Base-by-base conservation (phyloP, 139 green algal genomes). In the Dunaliella sp. region DNA sequence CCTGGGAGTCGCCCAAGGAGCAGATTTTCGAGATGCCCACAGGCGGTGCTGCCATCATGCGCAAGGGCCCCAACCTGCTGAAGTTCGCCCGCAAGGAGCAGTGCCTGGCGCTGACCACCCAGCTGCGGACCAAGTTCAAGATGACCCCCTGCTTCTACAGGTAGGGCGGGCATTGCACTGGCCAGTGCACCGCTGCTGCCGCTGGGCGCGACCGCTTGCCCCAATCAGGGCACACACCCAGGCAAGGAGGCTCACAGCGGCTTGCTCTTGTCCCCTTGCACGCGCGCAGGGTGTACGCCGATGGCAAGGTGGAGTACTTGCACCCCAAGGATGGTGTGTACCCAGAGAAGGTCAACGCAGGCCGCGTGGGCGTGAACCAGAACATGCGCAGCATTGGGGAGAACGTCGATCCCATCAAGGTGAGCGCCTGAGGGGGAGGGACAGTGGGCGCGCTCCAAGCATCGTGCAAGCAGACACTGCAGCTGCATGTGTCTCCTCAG, bases 1-100 rank as follows among this genome's bases (percentile, higher is more conserved):
- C 96, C 32, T 99, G 97, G 97, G 94, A 98, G 84, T 90, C 90
- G 58, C 96, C 96, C 91, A 99, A 99, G 95, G 97, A 99, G 95
- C 92, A 97, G 91, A 98, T 99, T 84, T 99, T 99, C 83, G 97
- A 99, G 95, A 98, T 99, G 97, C 97, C 97, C 87, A 99, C 97
- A 73, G 97, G 97, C 59, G 97, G 97, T 80, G 97, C 97, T 38
- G 97, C 97, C 84, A 99, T 99, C 91, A 99, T 99, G 97, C 95
- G 97, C 88, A 92, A 97, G 87, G 97, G 97, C 84, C 96, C 97
- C 81, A 99, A 99, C 96, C 93, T 99, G 82, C 94, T 99, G 25
- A 99, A 99, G 96, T 94, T 99, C n/a, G 92, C 96, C 31, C 94
- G 95, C 84, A 99, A 99, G 95, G 97, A 99, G 96, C 97, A 99